Conservation (phyloP, 2,329 filamentous ascomycete species). For the Penicillium griseofulvum region DNA sequence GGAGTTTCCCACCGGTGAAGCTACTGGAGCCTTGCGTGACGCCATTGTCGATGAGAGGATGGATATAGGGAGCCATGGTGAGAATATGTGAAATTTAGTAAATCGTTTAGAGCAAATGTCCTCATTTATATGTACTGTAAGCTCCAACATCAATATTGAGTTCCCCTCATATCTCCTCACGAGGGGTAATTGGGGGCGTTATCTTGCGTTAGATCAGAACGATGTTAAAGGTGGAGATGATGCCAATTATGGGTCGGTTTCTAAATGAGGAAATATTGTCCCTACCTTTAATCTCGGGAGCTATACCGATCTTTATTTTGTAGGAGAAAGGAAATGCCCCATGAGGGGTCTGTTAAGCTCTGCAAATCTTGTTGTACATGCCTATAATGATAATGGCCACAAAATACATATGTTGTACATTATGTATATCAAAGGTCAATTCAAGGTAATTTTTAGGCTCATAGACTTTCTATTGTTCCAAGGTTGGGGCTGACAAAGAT, state of each 20-base stretch:
- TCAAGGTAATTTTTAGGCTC: not conserved
- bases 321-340: not conserved
- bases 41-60: constrained; percentile 63
- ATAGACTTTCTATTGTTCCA: not conserved
- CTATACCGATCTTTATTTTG: not conserved
- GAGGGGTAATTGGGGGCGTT: not conserved
- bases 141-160: not conserved
- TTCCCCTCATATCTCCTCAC: not conserved
- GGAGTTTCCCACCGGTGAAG: constrained; percentile 60
- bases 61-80: constrained; percentile 47
- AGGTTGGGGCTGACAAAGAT: not conserved
- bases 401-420: too few species aligned
- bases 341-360: not conserved
- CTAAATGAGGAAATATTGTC: constrained; percentile 6
- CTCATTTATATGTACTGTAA: not conserved
- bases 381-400: not conserved
- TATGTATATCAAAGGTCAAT: not conserved
- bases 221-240: not conserved
- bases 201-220: too few species aligned
- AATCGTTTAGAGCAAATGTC: not conserved
- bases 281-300: not conserved
- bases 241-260: not conserved
- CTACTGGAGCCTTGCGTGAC: constrained; percentile 54
- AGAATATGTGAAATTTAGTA: constrained; percentile 5
- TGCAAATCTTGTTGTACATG: not conserved